Base-by-base conservation (phyloP, 176 grass and related monocot genomes). In the Oryza australiensis region DNA sequence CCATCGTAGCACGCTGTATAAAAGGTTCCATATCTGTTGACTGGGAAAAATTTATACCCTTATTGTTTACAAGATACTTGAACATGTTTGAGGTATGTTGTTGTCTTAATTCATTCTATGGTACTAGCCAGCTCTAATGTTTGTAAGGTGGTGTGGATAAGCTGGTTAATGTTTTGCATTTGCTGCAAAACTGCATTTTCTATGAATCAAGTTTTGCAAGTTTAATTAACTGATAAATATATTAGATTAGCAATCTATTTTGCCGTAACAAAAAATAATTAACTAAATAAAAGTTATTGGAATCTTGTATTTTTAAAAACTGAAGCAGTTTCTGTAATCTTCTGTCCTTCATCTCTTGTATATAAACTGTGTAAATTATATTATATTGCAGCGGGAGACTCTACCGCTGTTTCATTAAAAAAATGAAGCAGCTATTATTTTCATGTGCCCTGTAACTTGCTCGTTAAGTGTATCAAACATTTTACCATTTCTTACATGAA, bases 21-120 rank as follows among this genome's bases (percentile, higher is more conserved):
- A 98, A 93, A 83, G 88, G 48, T 86, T 90, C 79, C 69, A 91
- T 66, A 46, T 94, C 75, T 34, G 76, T 95, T 70, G 89, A 98
- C 69, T 98, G 92, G 92, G 86, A 98, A 82, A 83, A 77, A 35
- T 98, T 95, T 86, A 83, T 95, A 37, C 90, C 95, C 10, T 70
- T 79, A 76, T 76, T 98, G 66, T 98, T 93, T 85, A 91, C 90
- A 32, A 78, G 55, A 74, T 89, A 89, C 76, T 87, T 98, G 73
- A 98, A 98, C 87, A 95, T 93, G 90, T 98, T 98, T 85, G 92
- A 98, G 95, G 95, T 98, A 83, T 73, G 71, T 34, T 73, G 51
- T 2, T 28, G 5, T 85, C 75, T 77, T 65, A 77, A 42, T 77
- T 89, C 12, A 37, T 82, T 43, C 34, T n/a, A 71, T 72, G 26